Base-by-base conservation (phyloP, 169 alveolate genomes). In the Plasmodium ovale region DNA sequence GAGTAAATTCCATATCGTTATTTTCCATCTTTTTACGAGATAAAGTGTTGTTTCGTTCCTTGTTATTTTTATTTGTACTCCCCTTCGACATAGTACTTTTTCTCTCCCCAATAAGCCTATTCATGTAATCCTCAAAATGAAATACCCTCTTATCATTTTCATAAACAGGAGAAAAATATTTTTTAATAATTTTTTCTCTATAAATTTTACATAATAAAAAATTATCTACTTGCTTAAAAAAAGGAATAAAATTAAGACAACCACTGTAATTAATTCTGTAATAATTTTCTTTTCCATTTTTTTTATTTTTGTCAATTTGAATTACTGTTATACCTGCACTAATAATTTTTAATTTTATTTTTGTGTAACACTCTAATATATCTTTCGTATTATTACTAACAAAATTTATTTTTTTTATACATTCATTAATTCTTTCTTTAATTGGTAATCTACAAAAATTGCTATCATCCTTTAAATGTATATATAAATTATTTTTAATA, bases 241-340 rank as follows among this genome's bases (percentile, higher is more conserved):
- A 85, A 12, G 85, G 72, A 59, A 85, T 29, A 60, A 85, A 85
- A 49, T 85, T 85, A 12, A 85, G 21, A n/a, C 91, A 85, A 10
- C 91, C 91, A 69, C 91, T 85, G 49, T 85, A 85, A 60, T 85
- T 85, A 42, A 85, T 85, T 58, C 91, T 37, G 42, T 82, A 82
- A 69, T 85, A 85, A 60, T 68, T 67, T 23, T 85, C 87, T 33
- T 47, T 12, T 14, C 35, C 37, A 60, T 85, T 85, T 29, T 85
- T 85, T 85, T 85, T 85, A 85, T 85, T 85, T 51, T 85, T 85
- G 33, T 85, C 91, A 10, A 85, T 59, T 53, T 85, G 91, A 39
- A 85, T 85, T 23, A 85, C 91, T 31, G 91, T 85, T 39, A 69
- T 85, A 19, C 91, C 91, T 7, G 91, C 91, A 42, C 72, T 85